Conservation (phyloP, 163 green algal species). For the Chlorella variabilis region DNA sequence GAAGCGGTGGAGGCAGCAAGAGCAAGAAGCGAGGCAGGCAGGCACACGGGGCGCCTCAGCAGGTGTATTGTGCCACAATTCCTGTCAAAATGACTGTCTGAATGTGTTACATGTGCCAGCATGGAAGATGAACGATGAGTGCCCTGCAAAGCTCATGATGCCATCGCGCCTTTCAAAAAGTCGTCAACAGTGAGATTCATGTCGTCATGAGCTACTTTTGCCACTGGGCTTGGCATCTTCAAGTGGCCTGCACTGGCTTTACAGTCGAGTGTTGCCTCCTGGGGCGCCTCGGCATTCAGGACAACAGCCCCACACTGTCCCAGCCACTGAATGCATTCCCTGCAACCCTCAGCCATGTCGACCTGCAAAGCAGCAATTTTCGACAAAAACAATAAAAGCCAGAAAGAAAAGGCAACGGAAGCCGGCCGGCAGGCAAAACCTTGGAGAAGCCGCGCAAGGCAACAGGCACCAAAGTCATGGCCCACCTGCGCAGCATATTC, state of each 20-base stretch:
- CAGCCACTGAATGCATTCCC: constrained; percentile 78
- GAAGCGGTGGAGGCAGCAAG: neutral
- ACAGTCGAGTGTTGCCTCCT: constrained; percentile 62
- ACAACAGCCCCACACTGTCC: constrained; percentile 76
- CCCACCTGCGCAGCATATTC: constrained; percentile 45
- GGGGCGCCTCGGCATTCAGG: neutral
- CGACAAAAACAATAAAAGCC: too few species aligned
- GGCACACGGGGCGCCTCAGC: too few species aligned
- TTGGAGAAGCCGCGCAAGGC: too few species aligned
- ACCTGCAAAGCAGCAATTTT: neutral
- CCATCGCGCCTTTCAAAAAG: constrained; percentile 57
- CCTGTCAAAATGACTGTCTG: too few species aligned
- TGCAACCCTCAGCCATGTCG: constrained; percentile 38
- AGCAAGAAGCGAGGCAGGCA: neutral
- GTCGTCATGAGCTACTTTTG: constrained; percentile 89
- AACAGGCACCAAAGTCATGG: too few species aligned
- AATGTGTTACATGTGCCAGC: too few species aligned
- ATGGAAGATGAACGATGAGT: too few species aligned
- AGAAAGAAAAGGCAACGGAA: too few species aligned
- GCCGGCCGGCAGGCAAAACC: too few species aligned
- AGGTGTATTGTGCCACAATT: too few species aligned
- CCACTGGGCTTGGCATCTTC: constrained; percentile 71
- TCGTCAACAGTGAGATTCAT: constrained; percentile 86
- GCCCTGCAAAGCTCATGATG: too few species aligned
- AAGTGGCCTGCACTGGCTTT: constrained; percentile 71